These are phyloP conservation scores for Parathielavia appendiculata DNA, from an alignment of 495 filamentous ascomycete species.

Conservation along the genomic window DNA sequence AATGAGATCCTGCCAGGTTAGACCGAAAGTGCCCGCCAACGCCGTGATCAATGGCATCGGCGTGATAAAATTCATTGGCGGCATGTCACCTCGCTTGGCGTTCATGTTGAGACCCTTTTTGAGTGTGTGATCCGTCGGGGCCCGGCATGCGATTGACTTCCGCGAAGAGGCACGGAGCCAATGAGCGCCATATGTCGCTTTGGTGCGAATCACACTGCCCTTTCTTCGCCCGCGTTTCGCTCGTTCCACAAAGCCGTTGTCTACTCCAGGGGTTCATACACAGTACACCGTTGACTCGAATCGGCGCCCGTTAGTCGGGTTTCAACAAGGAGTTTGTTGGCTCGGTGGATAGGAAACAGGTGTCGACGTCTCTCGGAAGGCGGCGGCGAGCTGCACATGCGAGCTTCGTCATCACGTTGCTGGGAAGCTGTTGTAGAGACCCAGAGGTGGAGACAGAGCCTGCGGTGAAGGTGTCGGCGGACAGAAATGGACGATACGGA, in stretches of 20 bases:
- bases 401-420: not conserved
- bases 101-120: not conserved
- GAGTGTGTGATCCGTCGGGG: constrained; percentile 3
- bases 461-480: constrained; percentile 21
- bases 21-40: not conserved
- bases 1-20: constrained; percentile 1
- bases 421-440: not conserved
- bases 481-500: constrained; percentile 4
- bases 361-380: not conserved
- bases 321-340: not conserved
- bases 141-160: not conserved
- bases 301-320: not conserved
- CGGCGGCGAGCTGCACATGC: constrained; percentile 13
- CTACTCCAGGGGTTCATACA: not conserved
- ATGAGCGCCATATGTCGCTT: not conserved
- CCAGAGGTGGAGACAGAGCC: constrained; percentile 17
- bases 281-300: not conserved
- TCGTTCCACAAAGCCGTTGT: not conserved
- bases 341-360: not conserved
- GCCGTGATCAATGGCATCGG: constrained; percentile 9
- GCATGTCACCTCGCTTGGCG: constrained; percentile 10
- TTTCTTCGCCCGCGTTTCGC: not conserved
- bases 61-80: constrained; percentile 9
- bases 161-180: not conserved
- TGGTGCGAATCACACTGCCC: not conserved